Percentiles rank a stretch among this genome's conserved stretches.
phyloP scores from a whole-genome alignment of 805 yeast species.

The Millerozyma acaciae region DNA sequence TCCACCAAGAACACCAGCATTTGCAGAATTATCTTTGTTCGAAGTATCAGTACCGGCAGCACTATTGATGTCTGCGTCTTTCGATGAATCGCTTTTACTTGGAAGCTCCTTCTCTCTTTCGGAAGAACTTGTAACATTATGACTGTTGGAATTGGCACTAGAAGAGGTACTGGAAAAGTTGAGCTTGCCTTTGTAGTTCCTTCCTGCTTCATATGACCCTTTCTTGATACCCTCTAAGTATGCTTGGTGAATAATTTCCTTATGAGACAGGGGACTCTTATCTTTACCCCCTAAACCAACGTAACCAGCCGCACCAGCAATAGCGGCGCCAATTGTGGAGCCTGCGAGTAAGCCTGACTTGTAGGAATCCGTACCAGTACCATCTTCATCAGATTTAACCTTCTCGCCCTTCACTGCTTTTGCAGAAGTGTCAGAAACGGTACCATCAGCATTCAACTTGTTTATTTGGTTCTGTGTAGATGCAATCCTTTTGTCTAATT shows the following conservation, averaged over 20 bases:
- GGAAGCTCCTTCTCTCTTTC: neutral
- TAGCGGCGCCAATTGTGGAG: neutral
- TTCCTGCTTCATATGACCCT: conserved; percentile 18
- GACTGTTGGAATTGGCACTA: no score
- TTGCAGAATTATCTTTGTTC: neutral
- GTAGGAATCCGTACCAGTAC: no score
- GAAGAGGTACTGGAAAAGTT: neutral
- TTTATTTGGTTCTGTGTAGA: conserved; percentile 21
- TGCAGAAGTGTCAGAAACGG: conserved; percentile 10
- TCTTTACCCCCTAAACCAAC: conserved; percentile 5
- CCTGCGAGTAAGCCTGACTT: conserved; percentile 2
- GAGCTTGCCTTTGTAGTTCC: neutral
- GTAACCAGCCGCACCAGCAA: conserved; percentile 13
- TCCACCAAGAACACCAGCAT: conserved; percentile 15
- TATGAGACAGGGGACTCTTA: no score
- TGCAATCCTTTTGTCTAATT: conserved; percentile 22
- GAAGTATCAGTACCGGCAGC: neutral
- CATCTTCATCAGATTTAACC: neutral
- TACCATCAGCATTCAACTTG: conserved; percentile 1
- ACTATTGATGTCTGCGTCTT: neutral
- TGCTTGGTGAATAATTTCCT: conserved; percentile 9
- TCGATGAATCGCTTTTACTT: neutral
- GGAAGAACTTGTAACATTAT: neutral
- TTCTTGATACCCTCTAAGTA: conserved; percentile 15
- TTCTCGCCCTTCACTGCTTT: neutral